phyloP scores from a whole-genome alignment of 495 filamentous ascomycete genomes.

The Penicillium steckii region DNA sequence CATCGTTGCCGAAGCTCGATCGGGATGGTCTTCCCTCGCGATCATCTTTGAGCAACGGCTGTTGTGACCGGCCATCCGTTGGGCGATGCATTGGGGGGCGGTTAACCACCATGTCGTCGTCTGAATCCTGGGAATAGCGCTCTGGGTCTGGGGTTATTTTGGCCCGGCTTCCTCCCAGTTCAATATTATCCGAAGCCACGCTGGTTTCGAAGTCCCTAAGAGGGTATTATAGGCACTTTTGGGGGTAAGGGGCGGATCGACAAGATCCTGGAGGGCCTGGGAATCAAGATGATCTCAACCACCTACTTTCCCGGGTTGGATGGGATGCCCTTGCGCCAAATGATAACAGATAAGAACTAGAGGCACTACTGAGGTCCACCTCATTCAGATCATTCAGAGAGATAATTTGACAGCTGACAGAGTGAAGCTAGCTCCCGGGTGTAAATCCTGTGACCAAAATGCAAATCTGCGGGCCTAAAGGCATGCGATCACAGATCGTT shows the following conservation, averaged over 20 bases:
- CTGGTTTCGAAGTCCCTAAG: conserved; percentile 9
- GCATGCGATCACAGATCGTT: conserved; percentile 7
- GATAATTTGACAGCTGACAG: neutral
- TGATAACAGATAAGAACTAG: conserved; percentile 21
- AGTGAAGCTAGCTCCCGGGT: conserved; percentile 1
- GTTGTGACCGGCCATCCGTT: conserved; percentile 50
- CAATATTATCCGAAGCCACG: conserved; percentile 30
- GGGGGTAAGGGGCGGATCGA: neutral
- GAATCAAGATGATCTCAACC: conserved; percentile 5
- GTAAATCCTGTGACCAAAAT: conserved; percentile 1
- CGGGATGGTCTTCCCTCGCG: conserved; percentile 42
- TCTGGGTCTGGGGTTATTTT: conserved; percentile 12
- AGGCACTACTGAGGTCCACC: conserved; percentile 1
- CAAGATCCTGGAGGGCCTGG: neutral
- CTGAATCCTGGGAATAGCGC: conserved; percentile 33
- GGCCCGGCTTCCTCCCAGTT: conserved; percentile 21
- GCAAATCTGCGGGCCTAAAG: neutral
- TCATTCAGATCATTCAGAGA: conserved; percentile 13
- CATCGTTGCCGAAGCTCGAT: conserved; percentile 35
- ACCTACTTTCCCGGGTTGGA: neutral
- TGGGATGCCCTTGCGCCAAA: conserved; percentile 2
- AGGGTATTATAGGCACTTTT: neutral
- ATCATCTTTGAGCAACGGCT: conserved; percentile 59
- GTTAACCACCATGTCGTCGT: conserved; percentile 45
- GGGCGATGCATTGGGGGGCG: conserved; percentile 49